Base-by-base conservation (phyloP, 2,329 filamentous ascomycete genomes). In the Fusarium keratoplasticum region DNA sequence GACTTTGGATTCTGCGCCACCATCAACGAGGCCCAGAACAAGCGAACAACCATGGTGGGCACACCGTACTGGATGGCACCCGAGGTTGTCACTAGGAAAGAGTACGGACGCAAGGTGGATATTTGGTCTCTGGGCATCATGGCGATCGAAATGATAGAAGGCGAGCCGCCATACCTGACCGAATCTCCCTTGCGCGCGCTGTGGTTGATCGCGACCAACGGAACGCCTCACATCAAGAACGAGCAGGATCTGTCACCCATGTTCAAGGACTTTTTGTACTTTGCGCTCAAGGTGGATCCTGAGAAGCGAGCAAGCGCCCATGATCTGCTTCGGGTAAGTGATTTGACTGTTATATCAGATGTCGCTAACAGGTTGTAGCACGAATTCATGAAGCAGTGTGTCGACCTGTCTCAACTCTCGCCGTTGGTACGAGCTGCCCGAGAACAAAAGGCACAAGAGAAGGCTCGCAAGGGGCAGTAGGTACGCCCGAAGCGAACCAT, bases 1-100 rank as follows among this genome's bases (percentile, higher is more conserved):
- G 96, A 99, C 87, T 98, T 99, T 80, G 96, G 96, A 14, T 99
- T 99, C 86, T 98, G 96, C 83, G 96, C 96, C 27, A 97, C 98
- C 81, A 98, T 98, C 84, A 98, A 98, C 81, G 96, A 98, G 80
- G 93, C 93, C 31, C 95, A 98, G 78, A 97, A 95, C 85, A 98
- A 98, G 88, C 93, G 96, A 69, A 98, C 95, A 6, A 99, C 96
- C 16, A 99, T 98, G 96, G 96, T 99, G 52, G 96, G 96, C 63
- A 98, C 96, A 9, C 96, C 96, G 2, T 99, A 99, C 84, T 99
- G 96, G 96, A 99, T 99, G 96, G 96, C 96, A 2, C 96, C 96
- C 5, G 96, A 99, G 84, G 96, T 99, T 25, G 96, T 99, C 31
- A 98, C 95, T 8, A 89, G 95, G 47, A 98, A 98, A 83, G 96